Base-by-base conservation (phyloP, 495 filamentous ascomycete genomes). In the Trichoderma erinaceum region DNA sequence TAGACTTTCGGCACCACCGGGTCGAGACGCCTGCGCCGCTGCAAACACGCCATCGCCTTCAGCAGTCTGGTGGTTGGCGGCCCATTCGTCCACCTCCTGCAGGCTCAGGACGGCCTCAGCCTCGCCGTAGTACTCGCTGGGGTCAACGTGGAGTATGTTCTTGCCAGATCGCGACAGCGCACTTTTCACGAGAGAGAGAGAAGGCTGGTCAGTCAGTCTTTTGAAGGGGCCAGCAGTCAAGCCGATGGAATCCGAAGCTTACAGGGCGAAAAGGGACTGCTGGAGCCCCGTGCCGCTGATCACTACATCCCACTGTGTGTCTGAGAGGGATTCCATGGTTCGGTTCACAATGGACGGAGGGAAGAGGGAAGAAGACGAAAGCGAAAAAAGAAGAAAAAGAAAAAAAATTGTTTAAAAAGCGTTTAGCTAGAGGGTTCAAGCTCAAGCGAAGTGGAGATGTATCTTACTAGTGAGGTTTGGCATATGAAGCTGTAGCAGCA, bases 181-280 rank as follows among this genome's bases (percentile, higher is more conserved):
- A 83, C 94, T 97, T 97, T 87, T 73, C 80, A 68, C 72, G 61
- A 48, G 67, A 66, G 68, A 68, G 35, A 65, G 68, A 68, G 35
- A 65, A 63, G 43, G 65, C 66, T 67, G 58, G 29, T 67, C 61
- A 41, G 18, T 18, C 65, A 41, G 35, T 32, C 16, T 63, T 35
- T 64, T 41, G 63, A 15, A 41, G 63, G 63, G 16, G 41, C 12
- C 12, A 52, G 18, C 18, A 52, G 35, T 35, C 63, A 65, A 23
- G 41, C 43, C 8, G n/a, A 23, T 41, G 69, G 64, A 61, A 61
- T 61, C 56, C 56, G 64, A 65, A 78, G 81, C 90, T 83, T 86
- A 99, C 95, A 97, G 82, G 70, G 95, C 94, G 70, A 99, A 86
- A 66, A 99, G 88, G 58, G 93, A 97, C 77, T 97, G 91, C 71